Evolutionary conservation across 1,139 yeast genomes (phyloP), one percentile per base, ranked within the genome.

Genomic region (Nakaseomyces bracarensis): DNA sequence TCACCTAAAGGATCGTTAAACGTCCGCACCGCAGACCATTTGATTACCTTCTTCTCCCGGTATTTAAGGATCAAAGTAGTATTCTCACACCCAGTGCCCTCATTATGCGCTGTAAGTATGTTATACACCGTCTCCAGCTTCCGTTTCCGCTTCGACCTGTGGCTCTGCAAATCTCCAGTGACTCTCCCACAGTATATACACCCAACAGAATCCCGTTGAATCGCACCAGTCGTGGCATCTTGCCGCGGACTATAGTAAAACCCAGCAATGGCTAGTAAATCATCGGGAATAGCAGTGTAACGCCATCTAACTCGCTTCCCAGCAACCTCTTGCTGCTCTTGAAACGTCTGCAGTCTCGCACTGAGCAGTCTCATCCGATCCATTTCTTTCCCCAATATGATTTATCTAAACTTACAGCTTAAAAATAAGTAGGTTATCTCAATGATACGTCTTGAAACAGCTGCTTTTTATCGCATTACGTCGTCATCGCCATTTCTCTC

Each of bases 151-250:
- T 49, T 54, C 7, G 58, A 46, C 42, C 60, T 48, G 37, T 56
- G 55, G 6, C 49, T 49, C 19, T 48, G 46, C 8, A 58, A 44
- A 29, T 50, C 46, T 22, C 43, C 35, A 1, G 57, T 51, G n/a
- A 66, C 65, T 46, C 66, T 64, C 16, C 70, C 65, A 58, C 96
- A 86, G 53, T 71, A 67, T 39, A 70, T 72, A 57, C 96, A 86
- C 2, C 77, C 67, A 6, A 71, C 72, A 46, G 72, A 72, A 57
- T 67, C 77, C 34, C 22, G 6, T n/a, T 57, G 60, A 3, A 49
- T n/a, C n/a, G 38, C 41, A n/a, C 43, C 46, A 4, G 40, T 35
- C 2, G 39, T 35, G 1, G 43, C 26, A 35, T 47, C 49, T 7
- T 40, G 43, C 6, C 43, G 36, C 1, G 95, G 94, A 11, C 75